Conservation (phyloP, 1,139 yeast genomes). For the Taphrina wiesneri region DNA sequence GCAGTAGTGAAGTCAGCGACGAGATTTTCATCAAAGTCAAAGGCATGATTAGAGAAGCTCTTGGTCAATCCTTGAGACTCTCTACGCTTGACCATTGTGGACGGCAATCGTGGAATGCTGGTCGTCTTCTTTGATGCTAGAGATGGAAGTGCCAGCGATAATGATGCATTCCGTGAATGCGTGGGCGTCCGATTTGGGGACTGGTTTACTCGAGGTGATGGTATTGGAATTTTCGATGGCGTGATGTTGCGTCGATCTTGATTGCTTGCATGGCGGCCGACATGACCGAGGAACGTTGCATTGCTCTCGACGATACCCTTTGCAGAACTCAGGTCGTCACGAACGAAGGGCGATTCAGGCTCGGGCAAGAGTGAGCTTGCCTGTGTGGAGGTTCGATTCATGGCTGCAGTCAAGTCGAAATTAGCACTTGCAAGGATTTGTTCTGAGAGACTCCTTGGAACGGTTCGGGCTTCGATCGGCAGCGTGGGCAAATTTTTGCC, state of each 20-base stretch:
- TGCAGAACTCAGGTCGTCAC: neutral
- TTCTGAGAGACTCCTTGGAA: neutral
- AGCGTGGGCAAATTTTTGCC: neutral
- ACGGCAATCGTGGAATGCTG: constrained; percentile 23
- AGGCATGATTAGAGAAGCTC: constrained; percentile 16
- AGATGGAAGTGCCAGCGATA: neutral
- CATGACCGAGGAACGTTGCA: neutral
- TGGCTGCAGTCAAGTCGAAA: neutral
- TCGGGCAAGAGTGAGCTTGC: neutral
- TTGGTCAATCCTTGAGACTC: constrained; percentile 11
- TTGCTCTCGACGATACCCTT: neutral
- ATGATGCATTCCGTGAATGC: neutral
- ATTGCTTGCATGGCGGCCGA: neutral
- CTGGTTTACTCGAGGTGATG: neutral
- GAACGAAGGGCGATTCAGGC: neutral
- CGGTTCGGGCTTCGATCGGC: neutral
- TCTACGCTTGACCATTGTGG: constrained; percentile 6
- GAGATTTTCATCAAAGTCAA: constrained; percentile 11
- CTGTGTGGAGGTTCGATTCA: neutral
- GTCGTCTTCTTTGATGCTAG: constrained; percentile 12
- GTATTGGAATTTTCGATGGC: constrained; percentile 2
- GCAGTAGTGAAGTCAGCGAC: constrained; percentile 8
- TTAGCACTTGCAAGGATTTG: neutral
- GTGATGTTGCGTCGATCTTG: neutral
- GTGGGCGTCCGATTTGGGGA: neutral